Conservation (phyloP, 331 rosid genomes). For the Pyracantha coccinea region DNA sequence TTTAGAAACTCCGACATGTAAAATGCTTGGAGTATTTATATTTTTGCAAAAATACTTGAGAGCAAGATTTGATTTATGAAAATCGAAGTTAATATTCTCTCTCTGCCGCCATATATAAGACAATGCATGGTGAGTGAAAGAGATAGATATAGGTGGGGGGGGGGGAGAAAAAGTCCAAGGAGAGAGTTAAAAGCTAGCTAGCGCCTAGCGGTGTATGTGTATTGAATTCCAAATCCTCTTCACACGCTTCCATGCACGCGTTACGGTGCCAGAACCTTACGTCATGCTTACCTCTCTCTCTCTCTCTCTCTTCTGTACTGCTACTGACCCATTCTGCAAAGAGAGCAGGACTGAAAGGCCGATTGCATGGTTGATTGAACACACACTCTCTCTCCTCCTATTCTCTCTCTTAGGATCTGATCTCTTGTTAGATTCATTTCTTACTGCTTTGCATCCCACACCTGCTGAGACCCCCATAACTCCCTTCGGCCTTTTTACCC, state of each 20-base stretch:
- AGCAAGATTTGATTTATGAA: not conserved
- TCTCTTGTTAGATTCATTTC: conserved; percentile 17
- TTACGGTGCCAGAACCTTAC: conserved; percentile 24
- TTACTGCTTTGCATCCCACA: conserved; percentile 28
- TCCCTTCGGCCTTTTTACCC: not conserved
- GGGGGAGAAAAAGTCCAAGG: conserved; percentile 23
- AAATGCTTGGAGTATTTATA: too few species aligned
- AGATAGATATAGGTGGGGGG: not conserved
- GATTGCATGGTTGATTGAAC: conserved; percentile 27
- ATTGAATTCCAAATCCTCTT: conserved; percentile 25
- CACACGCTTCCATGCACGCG: conserved; percentile 47
- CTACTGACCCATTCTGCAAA: conserved; percentile 14
- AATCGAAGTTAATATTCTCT: not conserved
- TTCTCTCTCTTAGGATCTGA: not conserved
- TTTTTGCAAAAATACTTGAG: not conserved
- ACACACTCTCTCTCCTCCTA: not conserved
- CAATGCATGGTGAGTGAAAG: not conserved
- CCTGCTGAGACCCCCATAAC: conserved; percentile 12
- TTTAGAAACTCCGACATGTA: too few species aligned
- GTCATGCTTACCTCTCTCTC: conserved; percentile 17
- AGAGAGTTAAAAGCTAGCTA: conserved; percentile 8
- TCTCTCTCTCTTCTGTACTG: not conserved
- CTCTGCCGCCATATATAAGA: conserved; percentile 40
- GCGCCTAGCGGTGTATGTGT: not conserved
- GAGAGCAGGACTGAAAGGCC: conserved; percentile 12